Base-by-base conservation (phyloP, 306 rosid genomes). In the Nissolia schottii region DNA sequence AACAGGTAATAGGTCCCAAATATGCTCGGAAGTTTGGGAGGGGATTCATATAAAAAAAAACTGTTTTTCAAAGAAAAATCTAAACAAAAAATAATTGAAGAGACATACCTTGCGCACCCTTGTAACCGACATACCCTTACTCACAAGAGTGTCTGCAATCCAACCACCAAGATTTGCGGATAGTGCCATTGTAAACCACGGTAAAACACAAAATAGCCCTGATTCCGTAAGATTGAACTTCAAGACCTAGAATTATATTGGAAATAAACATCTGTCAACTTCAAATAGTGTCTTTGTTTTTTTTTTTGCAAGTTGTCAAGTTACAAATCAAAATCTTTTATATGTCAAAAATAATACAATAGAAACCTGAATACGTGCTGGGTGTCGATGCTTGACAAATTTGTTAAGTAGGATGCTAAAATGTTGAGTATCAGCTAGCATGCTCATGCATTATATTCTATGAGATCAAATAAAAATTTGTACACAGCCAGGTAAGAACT, bases 181-280 rank as follows among this genome's bases (percentile, higher is more conserved):
- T 76, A 94, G 79, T 34, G 98, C 98, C 98, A 94, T 94, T 64
- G 89, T 86, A 24, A 94, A 74, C 98, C 98, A 94, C 1, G 98
- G 98, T 61, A 91, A 70, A 75, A 91, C 97, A 38, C 97, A 87
- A 85, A 91, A 70, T 48, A 91, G 86, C 67, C 96, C 97, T 16
- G 99, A 95, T 82, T 95, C 97, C 24, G 96, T 91, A 76, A 95
- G 99, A 71, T 88, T 91, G 89, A 95, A 95, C 97, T 95, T 95
- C 91, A 95, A 81, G 67, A 95, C 99, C 99, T 95, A 51, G 64
- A 50, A 61, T 65, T 25, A 75, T 73, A 81, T 71, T 78, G 20
- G 35, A 71, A 73, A 77, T 50, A 50, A 51, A 40, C 45, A 62
- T 57, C 38, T 15, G 49, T 67, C 35, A 69, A 64, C 66, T 57